Percentiles rank a stretch among this genome's conserved stretches.
phyloP scores from a whole-genome alignment of 2,329 filamentous ascomycete genomes.

The Calonectria honghensis region DNA sequence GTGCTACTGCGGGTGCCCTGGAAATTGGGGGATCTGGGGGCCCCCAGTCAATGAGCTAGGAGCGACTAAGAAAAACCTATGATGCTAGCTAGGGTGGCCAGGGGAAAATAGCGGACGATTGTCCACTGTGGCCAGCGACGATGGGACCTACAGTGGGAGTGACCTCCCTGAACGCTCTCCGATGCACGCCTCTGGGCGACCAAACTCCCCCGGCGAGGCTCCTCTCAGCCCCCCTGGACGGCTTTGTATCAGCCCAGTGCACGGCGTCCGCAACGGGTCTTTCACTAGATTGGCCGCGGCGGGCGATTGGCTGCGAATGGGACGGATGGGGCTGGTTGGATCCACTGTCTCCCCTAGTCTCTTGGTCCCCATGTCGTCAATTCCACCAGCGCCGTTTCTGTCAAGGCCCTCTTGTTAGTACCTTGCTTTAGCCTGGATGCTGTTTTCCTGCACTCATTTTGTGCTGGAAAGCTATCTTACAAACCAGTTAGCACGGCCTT shows the following conservation, averaged over 20 bases:
- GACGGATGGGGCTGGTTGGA: constrained; percentile 19
- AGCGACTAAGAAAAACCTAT: constrained; percentile 37
- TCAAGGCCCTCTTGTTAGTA: constrained; percentile 33
- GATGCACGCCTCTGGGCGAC: constrained; percentile 12
- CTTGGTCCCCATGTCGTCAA: constrained; percentile 37
- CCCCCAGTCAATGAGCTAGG: constrained; percentile 47
- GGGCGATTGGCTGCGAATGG: constrained; percentile 33
- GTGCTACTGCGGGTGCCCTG: constrained; percentile 54
- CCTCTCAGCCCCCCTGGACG: constrained; percentile 23
- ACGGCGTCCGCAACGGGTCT: constrained; percentile 43
- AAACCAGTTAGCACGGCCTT: constrained; percentile 19
- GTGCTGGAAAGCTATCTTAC: constrained; percentile 23
- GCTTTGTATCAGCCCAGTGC: constrained; percentile 31
- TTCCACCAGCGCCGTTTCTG: constrained; percentile 40
- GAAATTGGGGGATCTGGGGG: constrained; percentile 54
- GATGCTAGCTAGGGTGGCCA: constrained; percentile 41
- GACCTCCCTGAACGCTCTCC: constrained; percentile 1
- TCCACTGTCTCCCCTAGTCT: constrained; percentile 26
- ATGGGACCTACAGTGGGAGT: constrained; percentile 29
- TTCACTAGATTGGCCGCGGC: constrained; percentile 45
- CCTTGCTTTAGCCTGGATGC: constrained; percentile 39
- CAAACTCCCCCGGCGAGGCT: background rate
- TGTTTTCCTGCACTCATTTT: constrained; percentile 34
- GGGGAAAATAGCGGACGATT: constrained; percentile 25
- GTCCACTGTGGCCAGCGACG: constrained; percentile 16